Percentiles rank a stretch among this genome's conserved stretches.
Evolutionary conservation across 2,329 filamentous ascomycete species (phyloP).

Genomic region (Colletotrichum filicis): DNA sequence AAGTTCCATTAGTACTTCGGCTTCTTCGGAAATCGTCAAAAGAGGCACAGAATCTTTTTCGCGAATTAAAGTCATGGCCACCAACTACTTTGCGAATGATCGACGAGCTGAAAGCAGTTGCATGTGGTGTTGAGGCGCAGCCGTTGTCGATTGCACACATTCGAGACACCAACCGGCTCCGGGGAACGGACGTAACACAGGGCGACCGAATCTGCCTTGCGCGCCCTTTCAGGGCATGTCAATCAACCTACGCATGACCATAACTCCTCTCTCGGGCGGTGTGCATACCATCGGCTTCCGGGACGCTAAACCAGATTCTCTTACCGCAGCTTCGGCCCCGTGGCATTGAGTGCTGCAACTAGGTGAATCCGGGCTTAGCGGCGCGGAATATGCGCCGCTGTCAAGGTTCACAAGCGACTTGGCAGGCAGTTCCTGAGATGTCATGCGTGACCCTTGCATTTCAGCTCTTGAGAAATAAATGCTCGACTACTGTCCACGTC

Average conservation of each 20-base stretch:
- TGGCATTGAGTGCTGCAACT: neutral
- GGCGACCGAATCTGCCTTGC: constrained; percentile 24
- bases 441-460: neutral
- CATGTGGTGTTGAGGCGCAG: constrained; percentile 8
- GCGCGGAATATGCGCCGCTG: constrained; percentile 13
- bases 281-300: neutral
- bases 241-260: neutral
- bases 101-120: neutral
- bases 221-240: neutral
- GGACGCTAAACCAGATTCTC: constrained; percentile 13
- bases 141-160: neutral
- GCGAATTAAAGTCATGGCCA: neutral
- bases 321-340: neutral
- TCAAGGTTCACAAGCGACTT: constrained; percentile 1
- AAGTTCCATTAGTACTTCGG: neutral
- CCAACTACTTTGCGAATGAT: neutral
- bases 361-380: constrained; percentile 17
- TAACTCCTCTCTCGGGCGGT: neutral
- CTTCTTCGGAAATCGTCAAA: neutral
- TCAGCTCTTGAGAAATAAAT: neutral
- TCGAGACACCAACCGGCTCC: neutral
- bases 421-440: neutral
- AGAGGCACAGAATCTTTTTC: no score
- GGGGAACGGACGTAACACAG: neutral
- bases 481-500: no score